Percentiles rank a stretch among this genome's conserved stretches.
Evolutionary conservation across 805 yeast genomes (phyloP).

Genomic region (Cyberlindnera euphorbiiphila): DNA sequence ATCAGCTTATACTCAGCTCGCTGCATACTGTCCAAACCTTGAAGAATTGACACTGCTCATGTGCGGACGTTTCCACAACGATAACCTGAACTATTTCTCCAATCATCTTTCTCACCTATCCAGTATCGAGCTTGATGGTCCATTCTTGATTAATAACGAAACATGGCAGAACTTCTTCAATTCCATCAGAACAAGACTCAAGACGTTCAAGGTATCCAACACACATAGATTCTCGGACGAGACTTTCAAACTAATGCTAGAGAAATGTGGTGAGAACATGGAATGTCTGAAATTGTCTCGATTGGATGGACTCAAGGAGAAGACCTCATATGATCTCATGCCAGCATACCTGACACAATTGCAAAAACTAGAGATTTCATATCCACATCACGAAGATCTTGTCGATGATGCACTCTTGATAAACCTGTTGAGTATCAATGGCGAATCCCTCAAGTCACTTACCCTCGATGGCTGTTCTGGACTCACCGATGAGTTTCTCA

Average conservation of each 20-base stretch:
- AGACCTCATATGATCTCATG: constrained; percentile 54
- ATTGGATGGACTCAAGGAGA: constrained; percentile 65
- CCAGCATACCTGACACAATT: constrained; percentile 59
- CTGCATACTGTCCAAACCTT: constrained; percentile 74
- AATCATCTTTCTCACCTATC: constrained; percentile 53
- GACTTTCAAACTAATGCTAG: constrained; percentile 58
- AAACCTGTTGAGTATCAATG: constrained; percentile 56
- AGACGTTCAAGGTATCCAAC: constrained; percentile 60
- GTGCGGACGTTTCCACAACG: constrained; percentile 92
- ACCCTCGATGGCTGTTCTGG: constrained; percentile 69
- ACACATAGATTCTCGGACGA: constrained; percentile 80
- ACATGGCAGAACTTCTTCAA: constrained; percentile 79
- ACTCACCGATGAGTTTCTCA: constrained; percentile 60
- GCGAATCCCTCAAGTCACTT: constrained; percentile 54
- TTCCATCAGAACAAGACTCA: constrained; percentile 48
- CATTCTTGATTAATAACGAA: constrained; percentile 73
- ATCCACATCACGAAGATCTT: constrained; percentile 62
- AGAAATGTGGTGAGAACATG: constrained; percentile 54
- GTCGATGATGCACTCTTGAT: constrained; percentile 65
- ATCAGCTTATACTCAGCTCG: constrained; percentile 63
- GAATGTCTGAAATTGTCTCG: constrained; percentile 58
- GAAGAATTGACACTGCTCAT: constrained; percentile 65
- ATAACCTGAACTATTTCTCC: constrained; percentile 59
- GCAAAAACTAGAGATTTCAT: constrained; percentile 58
- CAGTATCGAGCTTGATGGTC: constrained; percentile 74